Evolutionary conservation across 116 monocot species (phyloP), one percentile per base, ranked within the genome.

Genomic region (Zostera marina): DNA sequence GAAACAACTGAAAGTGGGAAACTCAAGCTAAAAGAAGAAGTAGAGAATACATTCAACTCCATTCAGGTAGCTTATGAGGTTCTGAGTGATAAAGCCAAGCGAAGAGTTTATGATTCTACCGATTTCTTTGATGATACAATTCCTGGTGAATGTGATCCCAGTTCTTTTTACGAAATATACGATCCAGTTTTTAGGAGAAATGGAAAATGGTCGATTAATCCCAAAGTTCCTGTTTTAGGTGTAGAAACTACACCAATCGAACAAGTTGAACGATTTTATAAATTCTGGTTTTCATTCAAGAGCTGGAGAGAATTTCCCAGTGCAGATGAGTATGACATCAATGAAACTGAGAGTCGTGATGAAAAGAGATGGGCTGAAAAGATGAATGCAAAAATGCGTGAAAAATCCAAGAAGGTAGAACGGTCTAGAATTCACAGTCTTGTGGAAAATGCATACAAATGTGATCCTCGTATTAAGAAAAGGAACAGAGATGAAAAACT

Each of bases 281-380:
- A 77, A 55, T 93, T 87, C 52, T 93, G 92, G 92, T 93, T 84
- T 38, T 21, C 40, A 16, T 93, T 93, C 44, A 87, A 84, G 60
- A 87, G 88, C 66, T 87, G 92, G 92, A 84, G 88, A 59, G 92
- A 87, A 71, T 93, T 81, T 56, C 79, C 92, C 0, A 73, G 81
- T 68, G 79, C 61, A 7, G 88, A 93, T 58, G 92, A 87, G 24
- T 87, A 84, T 66, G 92, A 92, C 52, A 22, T 92, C 6, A 87
- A 92, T 44, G 77, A 87, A 67, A 83, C 92, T 14, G 92, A 92
- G 44, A 80, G 77, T 42, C 77, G 92, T 39, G 86, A 92, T 21
- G 87, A 92, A 47, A 87, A 81, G 66, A 82, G 92, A 57, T 92
- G 92, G 92, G 87, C 87, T 87, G 92, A 92, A 71, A 74, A 87